A percentile compares a stretch with the other conserved stretches of the same genome.
Conservation (phyloP, 129 eudicot genomes). For the Flaveria bidentis region DNA sequence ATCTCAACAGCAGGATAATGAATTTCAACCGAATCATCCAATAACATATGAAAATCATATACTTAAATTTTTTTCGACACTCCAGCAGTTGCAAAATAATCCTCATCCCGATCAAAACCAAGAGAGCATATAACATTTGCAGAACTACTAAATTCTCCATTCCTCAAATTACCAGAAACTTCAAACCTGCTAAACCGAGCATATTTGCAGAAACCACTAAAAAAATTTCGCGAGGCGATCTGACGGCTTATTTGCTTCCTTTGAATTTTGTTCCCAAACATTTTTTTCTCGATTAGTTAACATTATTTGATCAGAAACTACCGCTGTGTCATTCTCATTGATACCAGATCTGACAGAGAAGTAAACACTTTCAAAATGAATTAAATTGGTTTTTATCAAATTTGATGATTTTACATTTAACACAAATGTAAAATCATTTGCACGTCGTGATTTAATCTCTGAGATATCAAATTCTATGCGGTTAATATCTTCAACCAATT, state of each 20-base stretch:
- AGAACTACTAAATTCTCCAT: slow-evolving; percentile 63
- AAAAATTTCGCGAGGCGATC: slow-evolving; percentile 80
- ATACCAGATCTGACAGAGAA: slow-evolving; percentile 62
- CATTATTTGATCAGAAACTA: slow-evolving; percentile 40
- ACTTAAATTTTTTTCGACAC: slow-evolving; percentile 86
- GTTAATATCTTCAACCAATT: slow-evolving; percentile 51
- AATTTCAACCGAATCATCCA: slow-evolving; percentile 70
- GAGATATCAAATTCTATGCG: slow-evolving; percentile 68
- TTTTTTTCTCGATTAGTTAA: slow-evolving; percentile 48
- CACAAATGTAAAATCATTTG: slow-evolving; percentile 24
- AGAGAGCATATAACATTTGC: slow-evolving; percentile 89
- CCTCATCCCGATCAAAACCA: slow-evolving; percentile 93
- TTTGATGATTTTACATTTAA: slow-evolving; percentile 27
- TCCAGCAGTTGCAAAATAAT: slow-evolving; percentile 90
- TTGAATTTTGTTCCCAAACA: slow-evolving; percentile 20
- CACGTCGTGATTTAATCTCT: slow-evolving; percentile 57
- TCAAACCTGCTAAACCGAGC: slow-evolving; percentile 79
- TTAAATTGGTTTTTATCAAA: slow-evolving; percentile 44
- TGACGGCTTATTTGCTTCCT: slow-evolving; percentile 25
- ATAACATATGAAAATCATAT: slow-evolving; percentile 61
- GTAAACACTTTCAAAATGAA: slow-evolving; percentile 81
- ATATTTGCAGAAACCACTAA: slow-evolving; percentile 80
- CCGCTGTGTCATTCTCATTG: slow-evolving; percentile 31
- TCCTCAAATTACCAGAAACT: slow-evolving; percentile 70
- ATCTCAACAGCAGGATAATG: slow-evolving; percentile 88